Evolutionary conservation across 805 yeast species (phyloP), one percentile per base, ranked within the genome.

Genomic region (Yamadazyma olivae): DNA sequence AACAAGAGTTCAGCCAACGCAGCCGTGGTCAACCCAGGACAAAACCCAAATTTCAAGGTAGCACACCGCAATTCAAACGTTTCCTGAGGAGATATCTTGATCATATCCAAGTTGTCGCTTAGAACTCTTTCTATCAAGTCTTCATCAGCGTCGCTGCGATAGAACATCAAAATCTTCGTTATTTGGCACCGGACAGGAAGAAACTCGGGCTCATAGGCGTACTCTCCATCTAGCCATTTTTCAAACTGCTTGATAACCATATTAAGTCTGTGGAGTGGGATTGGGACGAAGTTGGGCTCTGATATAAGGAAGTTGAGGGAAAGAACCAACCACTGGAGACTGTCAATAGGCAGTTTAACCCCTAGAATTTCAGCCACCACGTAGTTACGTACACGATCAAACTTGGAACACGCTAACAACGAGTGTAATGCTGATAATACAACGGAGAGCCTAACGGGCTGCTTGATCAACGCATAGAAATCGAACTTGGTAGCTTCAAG

Each of bases 311-410:
- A 63, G 39, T 68, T 63, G 31, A 64, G 68, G 26, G 82, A 57
- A 3, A 80, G 45, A 1, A 77, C 59, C 3, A 83, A 40, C 54
- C 71, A 69, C 12, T 54, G 56, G 23, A 77, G 52, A 0, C 83
- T 83, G 2, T 52, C 52, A 2, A 49, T 31, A 0, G 56, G 34
- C 5, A 51, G 45, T 33, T 65, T 67, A 2, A 74, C 58, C 1
- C 88, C 86, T 30, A 83, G 61, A 15, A 83, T 52, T 46, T 81
- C 88, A 1, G 90, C 77, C 10, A 79, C 79, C n/a, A 75, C 61
- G 37, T 69, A 67, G 44, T 79, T 83, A 44, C 89, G 70, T 7
- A 75, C 45, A 40, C 80, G 68, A 13, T 73, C 80, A 22, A 75
- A 64, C 24, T 62, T 58, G 0, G 57, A 39, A 7, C 69, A 52